Conservation (phyloP, 2,329 filamentous ascomycete genomes). For the Fusarium albidum region DNA sequence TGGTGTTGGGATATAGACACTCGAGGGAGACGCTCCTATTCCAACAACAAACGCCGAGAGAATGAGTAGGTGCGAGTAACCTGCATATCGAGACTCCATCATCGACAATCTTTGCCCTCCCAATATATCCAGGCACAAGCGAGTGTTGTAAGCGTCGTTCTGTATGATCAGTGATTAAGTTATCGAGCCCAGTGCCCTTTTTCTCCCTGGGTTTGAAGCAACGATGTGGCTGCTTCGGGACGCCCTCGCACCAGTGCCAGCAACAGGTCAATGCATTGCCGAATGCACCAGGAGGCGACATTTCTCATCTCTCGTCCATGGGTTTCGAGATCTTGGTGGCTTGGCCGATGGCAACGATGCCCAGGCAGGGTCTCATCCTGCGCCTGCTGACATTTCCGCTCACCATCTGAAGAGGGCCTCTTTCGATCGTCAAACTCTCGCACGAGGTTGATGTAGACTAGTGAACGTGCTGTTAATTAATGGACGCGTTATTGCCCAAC, state of each 20-base stretch:
- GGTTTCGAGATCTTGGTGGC: slow-evolving; percentile 26
- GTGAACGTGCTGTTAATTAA: too few species aligned
- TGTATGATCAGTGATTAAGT: slow-evolving; percentile 19
- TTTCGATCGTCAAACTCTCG: too few species aligned
- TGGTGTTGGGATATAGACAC: slow-evolving; percentile 12
- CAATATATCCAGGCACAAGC: too few species aligned
- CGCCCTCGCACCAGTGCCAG: slow-evolving; percentile 33
- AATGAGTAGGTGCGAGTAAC: neutral
- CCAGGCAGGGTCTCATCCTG: neutral
- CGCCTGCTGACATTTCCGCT: too few species aligned
- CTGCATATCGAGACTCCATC: slow-evolving; percentile 2
- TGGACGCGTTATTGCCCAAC: too few species aligned
- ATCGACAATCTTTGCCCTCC: too few species aligned
- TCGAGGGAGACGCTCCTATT: neutral
- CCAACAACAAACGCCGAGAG: neutral
- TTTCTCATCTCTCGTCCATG: slow-evolving; percentile 17
- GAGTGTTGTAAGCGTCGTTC: neutral
- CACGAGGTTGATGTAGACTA: too few species aligned
- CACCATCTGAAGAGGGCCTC: too few species aligned
- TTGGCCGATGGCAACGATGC: slow-evolving; percentile 3
- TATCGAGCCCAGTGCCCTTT: slow-evolving; percentile 13
- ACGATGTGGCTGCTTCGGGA: slow-evolving; percentile 30
- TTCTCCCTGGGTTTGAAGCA: slow-evolving; percentile 11
- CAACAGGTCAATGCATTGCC: slow-evolving; percentile 30
- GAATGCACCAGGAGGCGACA: slow-evolving; percentile 28